These are phyloP conservation scores for Solanum paucissectum DNA, from an alignment of 257 asterid genomes.

Conservation along the genomic window DNA sequence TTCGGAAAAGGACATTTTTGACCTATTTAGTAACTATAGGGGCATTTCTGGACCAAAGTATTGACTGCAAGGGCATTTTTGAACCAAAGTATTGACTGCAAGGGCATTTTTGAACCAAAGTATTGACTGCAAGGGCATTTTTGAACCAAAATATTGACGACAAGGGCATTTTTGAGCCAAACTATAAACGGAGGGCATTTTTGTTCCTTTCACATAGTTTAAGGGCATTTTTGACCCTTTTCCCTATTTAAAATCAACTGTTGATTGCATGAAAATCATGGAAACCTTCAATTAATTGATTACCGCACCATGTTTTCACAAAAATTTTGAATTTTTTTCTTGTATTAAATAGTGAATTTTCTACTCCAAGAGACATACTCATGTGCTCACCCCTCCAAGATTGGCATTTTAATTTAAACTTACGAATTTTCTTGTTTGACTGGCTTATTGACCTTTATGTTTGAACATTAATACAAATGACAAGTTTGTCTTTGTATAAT, in stretches of 20 bases:
- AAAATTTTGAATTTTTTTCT: not conserved
- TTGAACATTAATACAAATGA: not conserved
- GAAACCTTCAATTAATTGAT: not conserved
- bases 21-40: no score
- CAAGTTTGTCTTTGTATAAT: not conserved
- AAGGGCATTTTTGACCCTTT: no score
- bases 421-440: not conserved
- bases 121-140: no score
- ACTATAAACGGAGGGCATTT: no score
- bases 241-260: not conserved
- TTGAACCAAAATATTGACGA: no score
- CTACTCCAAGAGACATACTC: not conserved
- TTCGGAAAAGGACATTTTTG: no score
- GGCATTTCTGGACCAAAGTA: no score
- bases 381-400: not conserved
- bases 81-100: no score
- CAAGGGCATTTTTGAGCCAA: no score
- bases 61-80: no score
- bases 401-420: not conserved
- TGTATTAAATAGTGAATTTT: not conserved
- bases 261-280: not conserved
- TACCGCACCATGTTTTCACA: not conserved
- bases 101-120: no score
- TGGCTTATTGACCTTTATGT: not conserved
- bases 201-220: no score